Conservation (phyloP, 2,329 filamentous ascomycete species). For the Fusarium dimerum region DNA sequence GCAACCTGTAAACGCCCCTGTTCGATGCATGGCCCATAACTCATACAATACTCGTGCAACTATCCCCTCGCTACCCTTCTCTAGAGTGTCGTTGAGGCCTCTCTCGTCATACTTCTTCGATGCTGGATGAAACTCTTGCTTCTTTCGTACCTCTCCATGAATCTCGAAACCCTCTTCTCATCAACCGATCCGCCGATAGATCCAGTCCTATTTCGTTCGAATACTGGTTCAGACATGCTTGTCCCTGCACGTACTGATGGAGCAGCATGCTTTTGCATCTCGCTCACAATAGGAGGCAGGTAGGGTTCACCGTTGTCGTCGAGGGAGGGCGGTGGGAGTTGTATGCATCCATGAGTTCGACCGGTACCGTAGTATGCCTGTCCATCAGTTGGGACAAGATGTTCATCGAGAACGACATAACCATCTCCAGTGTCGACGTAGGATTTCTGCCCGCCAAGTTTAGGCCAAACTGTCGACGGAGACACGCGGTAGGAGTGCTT, state of each 20-base stretch:
- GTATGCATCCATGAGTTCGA: slow-evolving; percentile 25
- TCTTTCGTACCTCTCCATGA: slow-evolving; percentile 13
- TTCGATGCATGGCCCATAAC: neutral
- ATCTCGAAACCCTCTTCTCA: slow-evolving; percentile 11
- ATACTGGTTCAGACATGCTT: slow-evolving; percentile 15
- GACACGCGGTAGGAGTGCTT: slow-evolving; percentile 30
- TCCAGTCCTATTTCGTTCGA: slow-evolving; percentile 7
- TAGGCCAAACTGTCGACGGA: slow-evolving; percentile 35
- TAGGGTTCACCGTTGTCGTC: slow-evolving; percentile 10
- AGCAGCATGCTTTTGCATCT: slow-evolving; percentile 16
- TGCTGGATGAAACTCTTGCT: slow-evolving; percentile 3
- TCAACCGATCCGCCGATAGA: slow-evolving; percentile 1
- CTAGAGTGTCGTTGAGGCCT: slow-evolving; percentile 11
- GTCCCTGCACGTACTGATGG: slow-evolving; percentile 2
- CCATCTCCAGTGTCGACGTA: slow-evolving; percentile 29
- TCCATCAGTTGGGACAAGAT: slow-evolving; percentile 6
- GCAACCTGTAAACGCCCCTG: too few species aligned
- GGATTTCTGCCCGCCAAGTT: slow-evolving; percentile 30
- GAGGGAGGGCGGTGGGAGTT: slow-evolving; percentile 27
- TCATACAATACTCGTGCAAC: neutral
- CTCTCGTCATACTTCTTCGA: slow-evolving; percentile 14
- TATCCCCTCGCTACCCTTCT: neutral
- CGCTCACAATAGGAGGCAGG: slow-evolving; percentile 17
- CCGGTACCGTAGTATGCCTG: slow-evolving; percentile 1
- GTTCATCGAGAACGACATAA: slow-evolving; percentile 21